Conservation (phyloP, 371 early-diverging fungal genomes). For the Apophysomyces ossiformis region DNA sequence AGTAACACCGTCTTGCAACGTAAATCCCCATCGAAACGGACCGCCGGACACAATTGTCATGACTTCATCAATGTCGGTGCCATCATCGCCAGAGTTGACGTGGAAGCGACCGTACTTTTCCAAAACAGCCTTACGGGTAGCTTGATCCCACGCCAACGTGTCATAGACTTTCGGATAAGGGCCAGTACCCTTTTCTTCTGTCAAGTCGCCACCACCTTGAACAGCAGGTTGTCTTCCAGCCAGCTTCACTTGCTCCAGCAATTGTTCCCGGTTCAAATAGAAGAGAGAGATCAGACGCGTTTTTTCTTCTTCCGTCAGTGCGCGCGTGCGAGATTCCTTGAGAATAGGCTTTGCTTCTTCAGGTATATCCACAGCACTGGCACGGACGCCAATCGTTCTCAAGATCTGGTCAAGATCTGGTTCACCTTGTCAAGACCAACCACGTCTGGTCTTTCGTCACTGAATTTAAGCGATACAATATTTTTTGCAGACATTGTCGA, state of each 20-base stretch:
- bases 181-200: background rate
- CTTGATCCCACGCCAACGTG: background rate
- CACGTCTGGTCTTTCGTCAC: constrained; percentile 1
- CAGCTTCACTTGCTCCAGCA: background rate
- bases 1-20: background rate
- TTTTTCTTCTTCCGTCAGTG: background rate
- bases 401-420: too few species aligned
- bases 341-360: background rate
- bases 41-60: background rate
- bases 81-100: background rate
- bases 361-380: background rate
- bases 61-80: background rate
- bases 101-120: background rate
- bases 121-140: background rate
- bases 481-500: background rate
- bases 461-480: background rate
- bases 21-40: background rate
- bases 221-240: constrained; percentile 2
- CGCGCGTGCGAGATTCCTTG: background rate
- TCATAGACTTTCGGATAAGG: background rate
- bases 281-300: background rate
- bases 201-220: background rate
- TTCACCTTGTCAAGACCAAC: background rate
- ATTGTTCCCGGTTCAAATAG: background rate
- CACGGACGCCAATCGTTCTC: background rate